Percentiles rank a stretch among this genome's conserved stretches.
Evolutionary conservation across 1,139 yeast genomes (phyloP).

Genomic region (Kluyveromyces sp.): DNA sequence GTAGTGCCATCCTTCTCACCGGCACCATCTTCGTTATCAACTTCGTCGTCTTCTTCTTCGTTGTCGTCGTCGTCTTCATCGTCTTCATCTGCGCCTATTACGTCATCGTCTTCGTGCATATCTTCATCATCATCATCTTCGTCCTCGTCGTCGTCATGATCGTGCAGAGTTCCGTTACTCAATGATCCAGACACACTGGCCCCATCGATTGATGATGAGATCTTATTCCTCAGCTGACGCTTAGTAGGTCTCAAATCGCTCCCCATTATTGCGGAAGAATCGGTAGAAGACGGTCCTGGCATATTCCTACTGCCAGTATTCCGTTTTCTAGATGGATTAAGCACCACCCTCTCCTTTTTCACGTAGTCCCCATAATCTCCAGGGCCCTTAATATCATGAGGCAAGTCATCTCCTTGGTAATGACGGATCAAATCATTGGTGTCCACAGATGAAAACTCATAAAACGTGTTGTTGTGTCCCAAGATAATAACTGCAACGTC

Average conservation of each 20-base stretch:
- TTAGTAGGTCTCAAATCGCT: not conserved
- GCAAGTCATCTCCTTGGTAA: conserved; percentile 37
- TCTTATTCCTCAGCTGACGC: conserved; percentile 1
- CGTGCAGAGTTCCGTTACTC: not conserved
- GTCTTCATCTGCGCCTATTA: conserved; percentile 3
- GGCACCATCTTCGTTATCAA: not conserved
- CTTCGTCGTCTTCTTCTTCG: not conserved
- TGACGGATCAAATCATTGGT: conserved; percentile 51
- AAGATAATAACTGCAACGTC: conserved; percentile 86
- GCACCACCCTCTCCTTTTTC: conserved; percentile 23
- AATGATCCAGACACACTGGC: not conserved
- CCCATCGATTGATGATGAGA: not conserved
- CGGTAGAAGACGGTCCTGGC: not conserved
- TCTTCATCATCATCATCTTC: conserved; percentile 26
- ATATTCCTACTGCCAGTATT: conserved; percentile 12
- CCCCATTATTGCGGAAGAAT: not conserved
- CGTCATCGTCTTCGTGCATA: conserved; percentile 19
- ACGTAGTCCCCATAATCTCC: conserved; percentile 42
- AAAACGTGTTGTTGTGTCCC: conserved; percentile 63
- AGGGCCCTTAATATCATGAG: conserved; percentile 56
- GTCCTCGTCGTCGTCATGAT: conserved; percentile 9
- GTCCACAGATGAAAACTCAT: conserved; percentile 74
- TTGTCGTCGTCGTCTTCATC: conserved; percentile 14
- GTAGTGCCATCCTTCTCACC: not conserved
- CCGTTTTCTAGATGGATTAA: conserved; percentile 22